A percentile compares a stretch with the other conserved stretches of the same genome.
phyloP scores from a whole-genome alignment of 2,329 filamentous ascomycete species.

The Biscogniauxia sp. region DNA sequence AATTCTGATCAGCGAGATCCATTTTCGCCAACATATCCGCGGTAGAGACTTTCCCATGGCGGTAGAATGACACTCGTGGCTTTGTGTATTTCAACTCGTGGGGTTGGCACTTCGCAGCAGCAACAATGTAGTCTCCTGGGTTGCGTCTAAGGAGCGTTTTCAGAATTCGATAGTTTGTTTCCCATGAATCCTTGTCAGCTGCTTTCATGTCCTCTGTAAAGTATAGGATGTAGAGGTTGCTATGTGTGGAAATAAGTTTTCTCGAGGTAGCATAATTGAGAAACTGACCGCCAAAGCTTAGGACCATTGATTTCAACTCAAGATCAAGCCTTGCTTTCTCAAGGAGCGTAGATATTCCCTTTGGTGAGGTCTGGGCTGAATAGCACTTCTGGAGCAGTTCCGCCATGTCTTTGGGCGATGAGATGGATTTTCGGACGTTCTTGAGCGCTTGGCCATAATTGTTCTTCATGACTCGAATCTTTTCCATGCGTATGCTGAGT shows the following conservation, averaged over 20 bases:
- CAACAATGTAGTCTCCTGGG: conserved; percentile 10
- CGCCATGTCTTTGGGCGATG: neutral
- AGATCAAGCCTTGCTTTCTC: neutral
- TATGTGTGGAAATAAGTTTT: conserved; percentile 3
- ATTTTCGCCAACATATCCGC: conserved; percentile 4
- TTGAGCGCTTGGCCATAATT: too few species aligned
- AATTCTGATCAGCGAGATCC: conserved; percentile 8
- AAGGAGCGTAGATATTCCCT: neutral
- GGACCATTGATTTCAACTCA: neutral
- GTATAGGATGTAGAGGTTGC: conserved; percentile 9
- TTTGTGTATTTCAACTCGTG: neutral
- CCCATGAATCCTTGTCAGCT: conserved; percentile 1
- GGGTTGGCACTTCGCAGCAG: conserved; percentile 1
- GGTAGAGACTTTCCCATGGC: neutral
- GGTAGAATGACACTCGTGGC: conserved; percentile 5
- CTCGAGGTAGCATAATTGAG: conserved; percentile 1
- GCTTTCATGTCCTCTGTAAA: conserved; percentile 4
- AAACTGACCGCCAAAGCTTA: conserved; percentile 1
- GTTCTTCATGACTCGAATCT: too few species aligned
- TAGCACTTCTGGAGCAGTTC: conserved; percentile 1
- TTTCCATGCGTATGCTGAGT: too few species aligned
- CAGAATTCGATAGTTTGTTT: conserved; percentile 2
- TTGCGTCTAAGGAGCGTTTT: conserved; percentile 7
- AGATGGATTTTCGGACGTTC: too few species aligned
- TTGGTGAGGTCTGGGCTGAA: conserved; percentile 2